Evolutionary conservation across 495 filamentous ascomycete genomes (phyloP), one percentile per base, ranked within the genome.

Genomic region (Daldinia loculata): DNA sequence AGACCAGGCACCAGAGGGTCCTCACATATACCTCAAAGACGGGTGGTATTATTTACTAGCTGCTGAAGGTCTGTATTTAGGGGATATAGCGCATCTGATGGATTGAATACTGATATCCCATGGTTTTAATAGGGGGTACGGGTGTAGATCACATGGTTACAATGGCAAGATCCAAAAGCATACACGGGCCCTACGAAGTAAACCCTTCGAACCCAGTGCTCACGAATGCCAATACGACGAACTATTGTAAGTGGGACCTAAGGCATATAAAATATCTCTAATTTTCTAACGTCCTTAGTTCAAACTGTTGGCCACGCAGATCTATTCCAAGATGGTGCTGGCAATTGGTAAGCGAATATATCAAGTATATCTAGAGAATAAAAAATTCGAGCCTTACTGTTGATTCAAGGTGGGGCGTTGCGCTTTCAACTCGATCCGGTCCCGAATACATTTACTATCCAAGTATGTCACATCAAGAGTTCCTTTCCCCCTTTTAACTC

Each of bases 21-120:
- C 90, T 1, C 90, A 91, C 61, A 85, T 91, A 43, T 89, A 87
- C 67, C 81, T 80, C 30, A 88, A 87, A 34, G 88, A 88, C 61
- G 84, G 80, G 1, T 90, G 83, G 70, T 90, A 89, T 72, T 92
- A 91, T 61, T 80, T 92, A 19, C 79, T 92, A 36, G 86, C 86
- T 9, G 88, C 88, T 0, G 89, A 92, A 80, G 89, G 89, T 76
- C 6, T 68, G 61, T 34, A 3, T 11, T 2, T 41, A 2, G 1
- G 8, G 0, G 4, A 8, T 1, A 1, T 22, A 3, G 1, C 1
- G 19, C 3, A 38, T 14, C 15, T 2, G 2, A 14, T 9, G 4
- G 14, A 41, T 3, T 8, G 4, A 26, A n/a, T 1, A 32, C n/a
- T 59, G 5, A 26, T 17, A 29, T 48, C 6, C 1, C 3, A 29